Conservation (phyloP, 164 flowering plant species). For the Platanus orientalis region DNA sequence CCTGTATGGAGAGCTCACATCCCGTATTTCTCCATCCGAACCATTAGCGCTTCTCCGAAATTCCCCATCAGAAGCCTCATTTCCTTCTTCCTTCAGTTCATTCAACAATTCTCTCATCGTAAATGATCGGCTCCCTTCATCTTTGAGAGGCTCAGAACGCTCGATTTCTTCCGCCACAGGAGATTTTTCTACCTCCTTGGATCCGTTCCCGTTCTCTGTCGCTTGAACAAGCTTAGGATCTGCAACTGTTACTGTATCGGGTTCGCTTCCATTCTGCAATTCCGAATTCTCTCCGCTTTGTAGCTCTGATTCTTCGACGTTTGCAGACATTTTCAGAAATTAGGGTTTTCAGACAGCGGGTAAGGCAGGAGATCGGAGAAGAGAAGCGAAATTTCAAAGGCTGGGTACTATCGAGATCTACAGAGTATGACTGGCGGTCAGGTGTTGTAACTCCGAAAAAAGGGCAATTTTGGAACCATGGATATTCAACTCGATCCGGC, state of each 20-base stretch:
- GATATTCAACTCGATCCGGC: too few relatives aligned
- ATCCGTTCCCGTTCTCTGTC: conserved; percentile 23
- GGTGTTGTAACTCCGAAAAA: too few relatives aligned
- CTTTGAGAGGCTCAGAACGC: conserved; percentile 35
- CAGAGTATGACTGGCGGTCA: too few relatives aligned
- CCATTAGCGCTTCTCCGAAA: neutral
- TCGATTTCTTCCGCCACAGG: conserved; percentile 8
- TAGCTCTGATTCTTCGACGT: conserved; percentile 14
- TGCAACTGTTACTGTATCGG: conserved; percentile 11
- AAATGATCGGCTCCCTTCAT: conserved; percentile 60
- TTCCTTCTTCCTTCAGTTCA: conserved; percentile 58
- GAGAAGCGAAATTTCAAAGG: too few relatives aligned
- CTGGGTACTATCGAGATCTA: too few relatives aligned
- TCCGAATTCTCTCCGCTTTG: conserved; percentile 22
- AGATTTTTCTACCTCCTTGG: conserved; percentile 14
- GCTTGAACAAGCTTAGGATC: conserved; percentile 24
- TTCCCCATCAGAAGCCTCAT: conserved; percentile 24
- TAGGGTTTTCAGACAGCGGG: too few relatives aligned
- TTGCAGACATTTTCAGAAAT: conserved; percentile 23
- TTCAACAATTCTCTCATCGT: conserved; percentile 77
- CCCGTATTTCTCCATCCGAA: conserved; percentile 18
- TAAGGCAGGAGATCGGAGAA: too few relatives aligned
- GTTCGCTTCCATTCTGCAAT: conserved; percentile 19
- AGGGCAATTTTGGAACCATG: too few relatives aligned
- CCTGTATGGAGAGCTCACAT: conserved; percentile 48